Evolutionary conservation across 495 filamentous ascomycete genomes (phyloP).

Genomic region (Emericellopsis terricola): DNA sequence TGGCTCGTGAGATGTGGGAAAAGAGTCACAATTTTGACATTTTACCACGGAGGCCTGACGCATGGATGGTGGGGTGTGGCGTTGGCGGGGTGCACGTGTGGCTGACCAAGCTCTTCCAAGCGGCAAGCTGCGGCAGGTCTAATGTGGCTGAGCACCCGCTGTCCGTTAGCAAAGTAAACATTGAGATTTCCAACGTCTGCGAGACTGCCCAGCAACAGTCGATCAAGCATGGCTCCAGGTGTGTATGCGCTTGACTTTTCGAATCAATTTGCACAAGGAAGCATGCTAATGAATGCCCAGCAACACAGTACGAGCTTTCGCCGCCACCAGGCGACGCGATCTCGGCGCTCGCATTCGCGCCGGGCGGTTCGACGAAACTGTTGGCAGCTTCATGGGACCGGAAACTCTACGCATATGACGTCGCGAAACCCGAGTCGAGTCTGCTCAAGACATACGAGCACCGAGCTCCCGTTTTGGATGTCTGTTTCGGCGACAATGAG

Average conservation of each 20-base stretch:
- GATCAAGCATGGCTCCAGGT: slow-evolving; percentile 10
- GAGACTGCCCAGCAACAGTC: neutral
- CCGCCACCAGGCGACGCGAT: slow-evolving; percentile 76
- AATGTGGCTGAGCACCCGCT: no score
- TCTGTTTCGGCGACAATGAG: slow-evolving; percentile 74
- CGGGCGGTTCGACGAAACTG: slow-evolving; percentile 44
- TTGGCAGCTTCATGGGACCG: slow-evolving; percentile 92
- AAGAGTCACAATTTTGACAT: slow-evolving; percentile 5
- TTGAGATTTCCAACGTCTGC: neutral
- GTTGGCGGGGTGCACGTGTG: slow-evolving; percentile 2
- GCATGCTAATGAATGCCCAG: slow-evolving; percentile 10
- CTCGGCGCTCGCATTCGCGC: slow-evolving; percentile 70
- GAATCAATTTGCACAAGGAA: neutral
- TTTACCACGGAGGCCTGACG: slow-evolving; percentile 1
- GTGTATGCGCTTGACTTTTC: slow-evolving; percentile 1
- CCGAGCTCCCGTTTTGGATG: slow-evolving; percentile 73
- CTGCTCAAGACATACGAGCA: slow-evolving; percentile 61
- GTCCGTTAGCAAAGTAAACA: slow-evolving; percentile 2
- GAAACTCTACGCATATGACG: slow-evolving; percentile 79
- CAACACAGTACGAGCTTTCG: slow-evolving; percentile 50
- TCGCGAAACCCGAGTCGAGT: slow-evolving; percentile 28
- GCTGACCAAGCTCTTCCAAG: neutral
- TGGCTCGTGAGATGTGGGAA: no score
- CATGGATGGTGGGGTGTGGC: slow-evolving; percentile 1
- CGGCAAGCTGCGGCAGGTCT: neutral